A percentile compares a stretch with the other conserved stretches of the same genome.
Conservation (phyloP, 2,329 filamentous ascomycete species). For the Trichophyton mentagrophytes region DNA sequence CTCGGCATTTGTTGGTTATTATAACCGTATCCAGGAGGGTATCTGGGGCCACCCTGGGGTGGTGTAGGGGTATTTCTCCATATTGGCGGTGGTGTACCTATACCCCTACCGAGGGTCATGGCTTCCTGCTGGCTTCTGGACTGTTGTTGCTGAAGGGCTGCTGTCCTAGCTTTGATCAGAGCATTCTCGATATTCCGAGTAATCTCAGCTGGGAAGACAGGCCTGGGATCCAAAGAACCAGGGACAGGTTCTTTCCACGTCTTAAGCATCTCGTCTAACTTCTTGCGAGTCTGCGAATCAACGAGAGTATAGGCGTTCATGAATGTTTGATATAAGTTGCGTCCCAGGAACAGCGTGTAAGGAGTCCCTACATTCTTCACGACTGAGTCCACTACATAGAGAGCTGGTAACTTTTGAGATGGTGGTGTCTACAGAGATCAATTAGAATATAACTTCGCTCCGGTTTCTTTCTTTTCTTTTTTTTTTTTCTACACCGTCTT, state of each 20-base stretch:
- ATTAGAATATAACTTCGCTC: conserved; percentile 19
- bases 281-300: conserved; percentile 65
- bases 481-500: neutral
- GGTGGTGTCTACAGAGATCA: conserved; percentile 58
- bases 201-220: conserved; percentile 78
- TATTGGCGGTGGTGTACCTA: conserved; percentile 38
- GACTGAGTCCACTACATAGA: conserved; percentile 95
- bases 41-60: conserved; percentile 39
- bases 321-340: conserved; percentile 83
- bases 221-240: conserved; percentile 80
- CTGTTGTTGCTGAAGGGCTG: conserved; percentile 38
- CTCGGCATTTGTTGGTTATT: conserved; percentile 11
- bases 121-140: conserved; percentile 44
- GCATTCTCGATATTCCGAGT: conserved; percentile 89
- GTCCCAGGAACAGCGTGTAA: conserved; percentile 88
- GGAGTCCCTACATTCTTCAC: conserved; percentile 98
- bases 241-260: conserved; percentile 97
- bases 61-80: conserved; percentile 66
- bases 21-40: conserved; percentile 19
- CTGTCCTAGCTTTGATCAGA: conserved; percentile 64
- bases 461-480: neutral
- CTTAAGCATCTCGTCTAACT: conserved; percentile 93
- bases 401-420: conserved; percentile 78
- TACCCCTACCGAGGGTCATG: conserved; percentile 39
- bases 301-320: conserved; percentile 94